Percentiles rank a stretch among this genome's conserved stretches.
phyloP scores from a whole-genome alignment of 2,329 filamentous ascomycete genomes.

The Tympanopsis confertula region DNA sequence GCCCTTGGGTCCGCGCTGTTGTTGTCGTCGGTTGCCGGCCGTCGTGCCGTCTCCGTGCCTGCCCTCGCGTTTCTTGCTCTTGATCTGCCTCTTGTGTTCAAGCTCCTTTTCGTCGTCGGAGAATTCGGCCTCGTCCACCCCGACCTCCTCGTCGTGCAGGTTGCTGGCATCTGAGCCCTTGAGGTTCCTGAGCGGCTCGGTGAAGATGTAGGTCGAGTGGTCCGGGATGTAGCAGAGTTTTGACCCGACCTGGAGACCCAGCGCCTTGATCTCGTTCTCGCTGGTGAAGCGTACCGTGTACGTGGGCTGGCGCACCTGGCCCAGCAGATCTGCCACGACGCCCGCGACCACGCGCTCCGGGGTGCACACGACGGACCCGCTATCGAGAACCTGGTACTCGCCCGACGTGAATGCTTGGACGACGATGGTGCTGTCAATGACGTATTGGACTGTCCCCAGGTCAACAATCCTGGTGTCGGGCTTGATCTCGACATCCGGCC shows the following conservation, averaged over 20 bases:
- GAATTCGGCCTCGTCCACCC: slow-evolving; percentile 52
- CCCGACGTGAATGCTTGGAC: slow-evolving; percentile 49
- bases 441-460: slow-evolving; percentile 29
- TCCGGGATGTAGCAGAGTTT: slow-evolving; percentile 48
- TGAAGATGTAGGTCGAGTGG: slow-evolving; percentile 53
- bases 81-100: slow-evolving; percentile 34
- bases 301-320: slow-evolving; percentile 48
- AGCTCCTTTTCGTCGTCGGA: slow-evolving; percentile 59
- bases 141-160: slow-evolving; percentile 55
- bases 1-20: no score
- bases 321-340: slow-evolving; percentile 47
- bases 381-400: slow-evolving; percentile 51
- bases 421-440: slow-evolving; percentile 45
- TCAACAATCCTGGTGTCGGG: slow-evolving; percentile 2
- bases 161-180: slow-evolving; percentile 60
- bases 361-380: slow-evolving; percentile 49
- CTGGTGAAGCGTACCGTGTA: slow-evolving; percentile 51
- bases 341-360: slow-evolving; percentile 45
- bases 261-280: slow-evolving; percentile 34
- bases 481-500: slow-evolving; percentile 23
- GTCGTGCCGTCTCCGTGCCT: no score
- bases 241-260: slow-evolving; percentile 18
- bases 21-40: not conserved
- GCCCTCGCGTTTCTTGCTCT: not conserved
- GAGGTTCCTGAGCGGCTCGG: slow-evolving; percentile 43